These are phyloP conservation scores for Akanthomyces dipterigenus DNA, from an alignment of 2,329 filamentous ascomycete genomes.

Conservation along the genomic window DNA sequence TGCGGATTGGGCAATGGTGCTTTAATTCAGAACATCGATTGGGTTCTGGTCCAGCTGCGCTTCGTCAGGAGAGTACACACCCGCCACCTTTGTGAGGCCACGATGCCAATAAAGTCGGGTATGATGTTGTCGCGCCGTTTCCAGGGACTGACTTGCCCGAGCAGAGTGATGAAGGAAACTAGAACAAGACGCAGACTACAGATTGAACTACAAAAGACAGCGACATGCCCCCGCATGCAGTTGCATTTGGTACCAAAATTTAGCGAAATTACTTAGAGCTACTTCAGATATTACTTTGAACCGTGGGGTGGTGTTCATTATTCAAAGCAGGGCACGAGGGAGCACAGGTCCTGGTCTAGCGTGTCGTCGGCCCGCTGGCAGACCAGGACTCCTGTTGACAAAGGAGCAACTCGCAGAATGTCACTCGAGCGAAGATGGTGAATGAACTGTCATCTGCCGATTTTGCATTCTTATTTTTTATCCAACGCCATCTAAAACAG, in stretches of 20 bases:
- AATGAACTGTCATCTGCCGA: not conserved
- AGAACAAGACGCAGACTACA: not conserved
- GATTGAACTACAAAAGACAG: not conserved
- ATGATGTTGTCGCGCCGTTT: not conserved
- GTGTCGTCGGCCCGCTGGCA: not conserved
- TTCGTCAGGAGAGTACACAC: slow-evolving; percentile 9
- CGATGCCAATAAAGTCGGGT: not conserved
- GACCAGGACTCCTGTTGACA: not conserved
- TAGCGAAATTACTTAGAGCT: slow-evolving; percentile 3
- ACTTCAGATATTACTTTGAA: not conserved
- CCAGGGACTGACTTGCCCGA: not conserved
- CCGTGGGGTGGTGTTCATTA: slow-evolving; percentile 3
- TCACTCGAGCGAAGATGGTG: not conserved
- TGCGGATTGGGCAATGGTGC: not conserved
- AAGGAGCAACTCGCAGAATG: not conserved
- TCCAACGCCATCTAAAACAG: not conserved
- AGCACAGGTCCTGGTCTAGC: not conserved
- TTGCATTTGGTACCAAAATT: not conserved
- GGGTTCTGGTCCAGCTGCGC: not conserved
- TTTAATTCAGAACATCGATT: not conserved
- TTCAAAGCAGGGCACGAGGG: not conserved
- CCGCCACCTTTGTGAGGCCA: not conserved
- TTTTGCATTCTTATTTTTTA: no score
- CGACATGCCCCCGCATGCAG: slow-evolving; percentile 4
- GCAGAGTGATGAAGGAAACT: slow-evolving; percentile 1